Conservation (phyloP, 495 filamentous ascomycete genomes). For the Cenococcum geophilum region DNA sequence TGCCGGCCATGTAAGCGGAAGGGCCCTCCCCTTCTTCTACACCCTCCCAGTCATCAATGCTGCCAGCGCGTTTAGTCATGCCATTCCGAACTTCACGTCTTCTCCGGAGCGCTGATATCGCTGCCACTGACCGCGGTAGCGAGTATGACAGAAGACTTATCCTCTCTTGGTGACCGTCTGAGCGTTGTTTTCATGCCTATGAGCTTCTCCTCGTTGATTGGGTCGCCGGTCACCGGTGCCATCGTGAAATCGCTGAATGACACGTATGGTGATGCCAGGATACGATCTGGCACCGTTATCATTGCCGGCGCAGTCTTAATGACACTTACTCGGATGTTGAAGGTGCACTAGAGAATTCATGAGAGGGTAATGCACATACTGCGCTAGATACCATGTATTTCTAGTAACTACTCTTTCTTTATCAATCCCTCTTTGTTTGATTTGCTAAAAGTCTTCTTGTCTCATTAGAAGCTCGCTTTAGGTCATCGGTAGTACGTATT, state of each 20-base stretch:
- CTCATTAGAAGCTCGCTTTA: too few relatives aligned
- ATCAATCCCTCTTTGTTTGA: too few relatives aligned
- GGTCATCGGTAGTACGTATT: too few relatives aligned
- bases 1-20: neutral
- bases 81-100: neutral
- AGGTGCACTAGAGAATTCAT: too few relatives aligned
- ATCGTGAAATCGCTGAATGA: slow-evolving; percentile 2
- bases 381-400: too few relatives aligned
- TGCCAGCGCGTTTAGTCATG: neutral
- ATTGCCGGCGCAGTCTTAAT: too few relatives aligned
- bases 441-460: too few relatives aligned
- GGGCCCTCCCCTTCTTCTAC: neutral
- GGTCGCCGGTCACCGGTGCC: slow-evolving; percentile 2
- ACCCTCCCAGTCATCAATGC: neutral
- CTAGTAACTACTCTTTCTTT: too few relatives aligned
- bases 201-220: neutral
- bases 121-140: neutral
- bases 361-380: neutral
- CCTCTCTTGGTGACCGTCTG: neutral
- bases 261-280: neutral
- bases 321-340: too few relatives aligned
- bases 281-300: neutral
- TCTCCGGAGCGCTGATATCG: neutral
- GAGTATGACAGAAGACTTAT: slow-evolving; percentile 1
- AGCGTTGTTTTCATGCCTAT: neutral